These are phyloP conservation scores for Canavalia gladiata DNA, from an alignment of 306 rosid species.

Conservation along the genomic window DNA sequence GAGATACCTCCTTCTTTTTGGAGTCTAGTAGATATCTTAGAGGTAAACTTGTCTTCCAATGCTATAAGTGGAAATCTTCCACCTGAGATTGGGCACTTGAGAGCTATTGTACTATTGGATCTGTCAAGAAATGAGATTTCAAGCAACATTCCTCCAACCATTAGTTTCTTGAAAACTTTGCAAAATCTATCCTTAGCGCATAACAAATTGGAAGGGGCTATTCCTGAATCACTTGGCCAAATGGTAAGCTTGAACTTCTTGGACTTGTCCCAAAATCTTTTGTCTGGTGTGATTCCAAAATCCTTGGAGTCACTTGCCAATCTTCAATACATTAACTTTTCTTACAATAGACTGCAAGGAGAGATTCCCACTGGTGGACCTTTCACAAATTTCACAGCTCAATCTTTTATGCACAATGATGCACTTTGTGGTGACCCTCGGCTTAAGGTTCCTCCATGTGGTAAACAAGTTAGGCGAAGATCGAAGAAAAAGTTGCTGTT, in stretches of 20 bases:
- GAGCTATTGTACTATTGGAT: constrained; percentile 15
- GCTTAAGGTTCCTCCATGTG: constrained; percentile 44
- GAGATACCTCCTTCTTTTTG: constrained; percentile 46
- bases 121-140: constrained; percentile 45
- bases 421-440: constrained; percentile 51
- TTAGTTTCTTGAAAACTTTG: constrained; percentile 33
- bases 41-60: constrained; percentile 34
- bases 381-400: constrained; percentile 38
- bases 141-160: constrained; percentile 42
- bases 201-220: constrained; percentile 47
- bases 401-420: constrained; percentile 46
- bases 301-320: constrained; percentile 15
- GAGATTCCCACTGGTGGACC: constrained; percentile 53
- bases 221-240: constrained; percentile 50
- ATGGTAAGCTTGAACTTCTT: constrained; percentile 38
- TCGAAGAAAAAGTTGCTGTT: neutral
- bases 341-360: constrained; percentile 52
- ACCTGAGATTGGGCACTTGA: constrained; percentile 21
- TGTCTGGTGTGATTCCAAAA: constrained; percentile 50
- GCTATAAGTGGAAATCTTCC: constrained; percentile 45
- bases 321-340: constrained; percentile 37
- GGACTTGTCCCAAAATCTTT: constrained; percentile 44
- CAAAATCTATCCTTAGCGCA: constrained; percentile 34
- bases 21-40: constrained; percentile 43
- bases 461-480: neutral